Conservation (phyloP, 306 rosid genomes). For the Ziziphus jujuba region DNA sequence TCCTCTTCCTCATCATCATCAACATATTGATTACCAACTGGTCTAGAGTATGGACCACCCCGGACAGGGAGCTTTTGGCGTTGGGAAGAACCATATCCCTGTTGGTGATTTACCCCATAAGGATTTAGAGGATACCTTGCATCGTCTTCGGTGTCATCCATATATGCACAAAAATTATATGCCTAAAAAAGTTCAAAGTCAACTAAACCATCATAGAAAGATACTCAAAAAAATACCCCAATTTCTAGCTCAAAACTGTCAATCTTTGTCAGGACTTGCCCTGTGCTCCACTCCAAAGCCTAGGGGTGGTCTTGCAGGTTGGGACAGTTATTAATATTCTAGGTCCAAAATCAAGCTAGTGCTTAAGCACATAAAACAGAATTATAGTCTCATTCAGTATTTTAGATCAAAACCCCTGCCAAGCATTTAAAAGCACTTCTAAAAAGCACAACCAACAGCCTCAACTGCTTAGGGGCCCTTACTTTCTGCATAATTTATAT, state of each 20-base stretch:
- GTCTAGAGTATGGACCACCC: slow-evolving; percentile 44
- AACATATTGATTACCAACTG: slow-evolving; percentile 33
- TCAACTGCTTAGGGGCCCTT: too few relatives aligned
- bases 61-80: slow-evolving; percentile 37
- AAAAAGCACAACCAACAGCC: too few relatives aligned
- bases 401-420: too few relatives aligned
- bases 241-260: slow-evolving; percentile 20
- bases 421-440: too few relatives aligned
- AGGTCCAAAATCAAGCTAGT: too few relatives aligned
- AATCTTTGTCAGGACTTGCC: neutral
- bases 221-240: neutral
- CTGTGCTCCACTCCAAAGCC: too few relatives aligned
- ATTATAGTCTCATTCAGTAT: too few relatives aligned
- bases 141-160: slow-evolving; percentile 81
- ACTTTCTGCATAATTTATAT: too few relatives aligned
- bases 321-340: too few relatives aligned
- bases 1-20: slow-evolving; percentile 51
- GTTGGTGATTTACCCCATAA: slow-evolving; percentile 46
- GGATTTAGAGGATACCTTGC: slow-evolving; percentile 47
- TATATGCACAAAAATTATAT: slow-evolving; percentile 21
- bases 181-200: slow-evolving; percentile 10
- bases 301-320: too few relatives aligned
- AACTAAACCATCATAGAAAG: slow-evolving; percentile 20
- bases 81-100: slow-evolving; percentile 46
- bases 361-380: too few relatives aligned